Base-by-base conservation (phyloP, 345 rosid genomes). In the Xanthoceras sorbifolium region DNA sequence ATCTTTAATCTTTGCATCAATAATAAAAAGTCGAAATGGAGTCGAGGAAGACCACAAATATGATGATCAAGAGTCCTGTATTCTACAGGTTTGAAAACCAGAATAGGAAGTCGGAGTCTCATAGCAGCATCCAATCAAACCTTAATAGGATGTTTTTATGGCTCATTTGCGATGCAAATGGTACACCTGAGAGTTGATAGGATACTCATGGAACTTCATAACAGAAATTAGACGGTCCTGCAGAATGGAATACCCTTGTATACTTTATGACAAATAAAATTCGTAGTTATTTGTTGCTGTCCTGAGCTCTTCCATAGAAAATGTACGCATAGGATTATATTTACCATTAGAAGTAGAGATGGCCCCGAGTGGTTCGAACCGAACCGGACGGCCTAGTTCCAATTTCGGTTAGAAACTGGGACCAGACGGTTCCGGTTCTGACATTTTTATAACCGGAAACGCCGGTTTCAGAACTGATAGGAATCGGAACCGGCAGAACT, bases 1-100 rank as follows among this genome's bases (percentile, higher is more conserved):
- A 79, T 67, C 11, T 32, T 82, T n/a, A 82, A 17, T 67, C 78
- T 76, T 0, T 6, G 17, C 29, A 54, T 55, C 77, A 77, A 72
- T 23, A 46, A 29, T 1, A 82, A 42, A 0, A 72, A 40, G 28
- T 57, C 20, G 3, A n/a, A 26, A 29, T 22, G 59, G 15, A 5
- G 1, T 0, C 36, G 17, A 72, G 9, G 12, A 0, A 4, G 34
- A 2, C 10, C 14, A 14, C 3, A 9, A 42, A 71, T 50, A 12
- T 3, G 66, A 2, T 50, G 29, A 18, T 5, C 4, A 48, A 76
- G 78, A 54, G 50, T 54, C 9, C 69, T 17, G n/a, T 3, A 54
- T n/a, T 18, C 61, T 0, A 28, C 28, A 22, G 1, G 54, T 69
- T 78, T 77, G 12, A 40, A 81, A 22, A 77, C 74, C 25, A 72